Evolutionary conservation across 371 early-diverging fungal species (phyloP), one percentile per base, ranked within the genome.

Genomic region (Parasitella parasitica): DNA sequence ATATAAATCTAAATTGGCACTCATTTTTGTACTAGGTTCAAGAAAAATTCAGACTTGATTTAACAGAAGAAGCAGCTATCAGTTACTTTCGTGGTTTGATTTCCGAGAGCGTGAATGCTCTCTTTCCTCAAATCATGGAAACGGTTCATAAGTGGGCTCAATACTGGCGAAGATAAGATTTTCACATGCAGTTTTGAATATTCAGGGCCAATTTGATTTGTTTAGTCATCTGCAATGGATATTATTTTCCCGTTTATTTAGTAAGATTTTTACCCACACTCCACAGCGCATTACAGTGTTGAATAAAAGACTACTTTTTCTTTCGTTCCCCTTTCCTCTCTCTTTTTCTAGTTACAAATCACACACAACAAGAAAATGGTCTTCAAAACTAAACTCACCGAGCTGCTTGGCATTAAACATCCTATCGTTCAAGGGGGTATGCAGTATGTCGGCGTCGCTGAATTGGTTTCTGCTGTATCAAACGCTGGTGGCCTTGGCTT

Each of bases 91-190:
- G 95, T 64, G 83, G 84, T 1, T 72, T 97, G 27, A 96, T 99
- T 54, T 90, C 89, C 62, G 98, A 99, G 69, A 91, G 91, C 72
- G 90, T 97, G 16, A 90, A 86, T 61, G 98, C 98, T 0, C 71
- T 97, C 61, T 96, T 99, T 64, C 99, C 99, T 2, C 97, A 98
- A 72, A 91, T 99, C 49, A 94, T 97, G 79, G 99, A 99, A 69
- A 93, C 93, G 4, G 92, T 97, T 12, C 98, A 97, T 77, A 92
- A 90, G 61, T 95, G 93, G 93, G 91, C 94, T 2, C 94, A 94
- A 65, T 94, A 93, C 64, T 93, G 91, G 91, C 72, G 92, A 61
- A 82, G 82, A 67, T 93, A 81, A 57, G n/a, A 38, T 34, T 43
- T 43, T 43, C 43, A 43, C 43, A 43, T 43, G 43, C 43, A 22